These are phyloP conservation scores for Saccharomycopsis sp. DNA, from an alignment of 805 yeast species.

Conservation along the genomic window DNA sequence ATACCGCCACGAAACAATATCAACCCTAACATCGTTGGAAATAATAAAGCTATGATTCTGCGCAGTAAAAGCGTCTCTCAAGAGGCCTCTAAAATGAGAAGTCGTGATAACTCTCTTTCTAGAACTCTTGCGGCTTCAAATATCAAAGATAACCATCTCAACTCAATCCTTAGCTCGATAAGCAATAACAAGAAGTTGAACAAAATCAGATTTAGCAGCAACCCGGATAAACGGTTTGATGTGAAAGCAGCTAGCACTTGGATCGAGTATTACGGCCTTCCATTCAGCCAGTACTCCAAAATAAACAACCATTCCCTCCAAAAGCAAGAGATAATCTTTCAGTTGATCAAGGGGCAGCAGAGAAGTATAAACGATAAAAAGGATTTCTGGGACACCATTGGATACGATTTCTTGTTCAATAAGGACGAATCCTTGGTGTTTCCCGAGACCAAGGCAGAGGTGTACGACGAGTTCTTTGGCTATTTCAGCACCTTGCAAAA, in stretches of 20 bases:
- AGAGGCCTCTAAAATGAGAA: neutral
- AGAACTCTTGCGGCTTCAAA: neutral
- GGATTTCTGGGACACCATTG: conserved; percentile 21
- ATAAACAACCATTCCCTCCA: conserved; percentile 13
- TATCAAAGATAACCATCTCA: conserved; percentile 1
- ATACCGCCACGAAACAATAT: neutral
- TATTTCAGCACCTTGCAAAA: conserved; percentile 20
- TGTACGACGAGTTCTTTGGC: conserved; percentile 21
- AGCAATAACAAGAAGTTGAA: conserved; percentile 13
- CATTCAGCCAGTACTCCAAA: conserved; percentile 7
- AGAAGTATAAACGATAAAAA: conserved; percentile 17
- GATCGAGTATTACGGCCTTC: conserved; percentile 16
- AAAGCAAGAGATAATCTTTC: conserved; percentile 19
- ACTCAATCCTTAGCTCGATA: conserved; percentile 11
- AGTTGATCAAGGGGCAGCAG: conserved; percentile 16
- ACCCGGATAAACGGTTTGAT: conserved; percentile 6
- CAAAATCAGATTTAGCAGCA: conserved; percentile 6
- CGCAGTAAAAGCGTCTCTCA: neutral
- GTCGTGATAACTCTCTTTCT: neutral
- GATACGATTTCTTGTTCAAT: conserved; percentile 19
- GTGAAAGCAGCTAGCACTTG: conserved; percentile 14
- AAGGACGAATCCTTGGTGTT: conserved; percentile 18
- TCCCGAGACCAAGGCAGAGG: conserved; percentile 21
- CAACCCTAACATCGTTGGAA: neutral
- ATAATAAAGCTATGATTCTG: conserved; percentile 3